Percentiles rank a stretch among this genome's conserved stretches.
Conservation (phyloP, 208 protist species). For the Crithidia expoeki region DNA sequence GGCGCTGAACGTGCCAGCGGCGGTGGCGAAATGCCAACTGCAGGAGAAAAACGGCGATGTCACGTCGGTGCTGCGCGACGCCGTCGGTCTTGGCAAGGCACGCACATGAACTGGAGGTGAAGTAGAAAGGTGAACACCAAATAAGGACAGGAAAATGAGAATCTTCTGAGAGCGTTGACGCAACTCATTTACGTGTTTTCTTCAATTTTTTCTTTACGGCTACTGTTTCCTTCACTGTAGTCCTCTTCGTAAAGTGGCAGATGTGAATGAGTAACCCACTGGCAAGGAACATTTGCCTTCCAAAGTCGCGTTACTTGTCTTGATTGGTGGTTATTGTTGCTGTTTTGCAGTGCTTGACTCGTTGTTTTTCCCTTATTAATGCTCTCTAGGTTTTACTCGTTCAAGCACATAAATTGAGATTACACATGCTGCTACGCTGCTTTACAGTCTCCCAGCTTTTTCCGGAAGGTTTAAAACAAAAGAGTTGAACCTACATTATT, state of each 20-base stretch:
- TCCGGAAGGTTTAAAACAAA: too few species aligned
- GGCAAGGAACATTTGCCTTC: too few species aligned
- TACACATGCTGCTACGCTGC: too few species aligned
- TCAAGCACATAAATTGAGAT: too few species aligned
- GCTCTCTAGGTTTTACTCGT: too few species aligned
- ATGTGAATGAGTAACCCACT: neutral
- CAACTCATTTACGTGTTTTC: neutral
- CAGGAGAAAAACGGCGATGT: constrained; percentile 70
- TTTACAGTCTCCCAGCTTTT: too few species aligned
- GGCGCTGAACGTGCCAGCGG: constrained; percentile 40
- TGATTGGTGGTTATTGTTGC: too few species aligned
- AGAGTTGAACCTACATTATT: too few species aligned
- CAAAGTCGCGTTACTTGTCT: too few species aligned
- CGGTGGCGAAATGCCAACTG: constrained; percentile 47
- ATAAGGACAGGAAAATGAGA: neutral
- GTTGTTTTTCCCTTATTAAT: neutral
- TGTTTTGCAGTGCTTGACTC: neutral
- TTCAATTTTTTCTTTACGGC: constrained; percentile 21
- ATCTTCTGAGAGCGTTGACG: neutral
- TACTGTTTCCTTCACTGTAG: constrained; percentile 11
- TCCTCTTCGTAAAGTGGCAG: too few species aligned
- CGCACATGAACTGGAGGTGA: constrained; percentile 31
- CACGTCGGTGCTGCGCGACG: constrained; percentile 60
- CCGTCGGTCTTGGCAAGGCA: constrained; percentile 64
- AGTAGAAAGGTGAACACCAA: too few species aligned